Conservation (phyloP, 208 protist species). For the Porcisia deanei region DNA sequence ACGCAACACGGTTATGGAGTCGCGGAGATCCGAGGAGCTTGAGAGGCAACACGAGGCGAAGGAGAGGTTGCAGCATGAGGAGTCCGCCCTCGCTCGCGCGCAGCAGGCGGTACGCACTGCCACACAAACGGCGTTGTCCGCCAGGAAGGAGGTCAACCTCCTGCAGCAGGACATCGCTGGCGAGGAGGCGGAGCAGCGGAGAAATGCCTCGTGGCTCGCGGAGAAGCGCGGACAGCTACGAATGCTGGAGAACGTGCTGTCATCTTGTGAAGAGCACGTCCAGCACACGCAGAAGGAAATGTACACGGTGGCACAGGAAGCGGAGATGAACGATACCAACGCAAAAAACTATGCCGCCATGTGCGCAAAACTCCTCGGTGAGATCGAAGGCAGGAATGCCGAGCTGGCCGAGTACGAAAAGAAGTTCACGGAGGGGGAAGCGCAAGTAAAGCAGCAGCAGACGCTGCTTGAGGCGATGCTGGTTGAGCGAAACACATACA, state of each 20-base stretch:
- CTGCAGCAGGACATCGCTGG: constrained; percentile 68
- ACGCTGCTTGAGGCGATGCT: constrained; percentile 92
- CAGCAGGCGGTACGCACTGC: constrained; percentile 42
- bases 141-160: constrained; percentile 72
- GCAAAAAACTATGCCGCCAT: constrained; percentile 60
- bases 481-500: constrained; percentile 97
- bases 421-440: constrained; percentile 69
- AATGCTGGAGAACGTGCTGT: constrained; percentile 89
- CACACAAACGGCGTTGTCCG: constrained; percentile 35
- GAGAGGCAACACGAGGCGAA: constrained; percentile 46
- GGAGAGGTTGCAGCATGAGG: constrained; percentile 42
- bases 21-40: constrained; percentile 55
- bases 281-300: constrained; percentile 87
- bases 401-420: constrained; percentile 87
- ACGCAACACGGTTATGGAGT: constrained; percentile 63
- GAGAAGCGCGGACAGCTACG: constrained; percentile 80
- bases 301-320: constrained; percentile 90
- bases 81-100: constrained; percentile 56
- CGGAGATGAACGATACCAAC: constrained; percentile 76
- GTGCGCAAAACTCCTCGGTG: constrained; percentile 83
- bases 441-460: constrained; percentile 68
- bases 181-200: constrained; percentile 60
- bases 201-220: constrained; percentile 80
- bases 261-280: constrained; percentile 81
- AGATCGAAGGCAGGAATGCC: constrained; percentile 85